Conservation (phyloP, 2,329 filamentous ascomycete genomes). For the Talaromyces pinophilus region DNA sequence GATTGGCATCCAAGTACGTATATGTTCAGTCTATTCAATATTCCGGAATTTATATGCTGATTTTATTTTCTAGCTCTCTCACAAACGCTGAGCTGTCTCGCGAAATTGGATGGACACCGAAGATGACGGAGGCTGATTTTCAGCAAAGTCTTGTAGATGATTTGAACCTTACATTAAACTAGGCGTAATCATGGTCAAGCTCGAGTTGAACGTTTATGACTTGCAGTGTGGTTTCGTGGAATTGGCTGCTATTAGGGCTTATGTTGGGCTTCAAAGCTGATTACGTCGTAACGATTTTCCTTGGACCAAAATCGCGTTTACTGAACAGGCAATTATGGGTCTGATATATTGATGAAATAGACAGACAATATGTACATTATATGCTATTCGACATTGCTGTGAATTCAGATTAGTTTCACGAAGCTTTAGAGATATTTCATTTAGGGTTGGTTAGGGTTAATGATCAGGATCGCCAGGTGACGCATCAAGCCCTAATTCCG, state of each 20-base stretch:
- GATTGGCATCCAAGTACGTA: conserved; percentile 8
- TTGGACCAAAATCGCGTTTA: background rate
- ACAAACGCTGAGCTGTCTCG: background rate
- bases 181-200: background rate
- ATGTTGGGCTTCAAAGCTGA: background rate
- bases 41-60: background rate
- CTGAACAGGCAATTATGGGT: background rate
- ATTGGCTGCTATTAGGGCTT: background rate
- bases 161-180: background rate
- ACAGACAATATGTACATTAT: background rate
- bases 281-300: background rate
- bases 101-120: conserved; percentile 6
- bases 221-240: background rate
- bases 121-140: background rate
- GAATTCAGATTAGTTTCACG: background rate
- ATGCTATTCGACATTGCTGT: background rate
- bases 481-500: background rate
- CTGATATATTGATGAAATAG: background rate
- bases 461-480: background rate
- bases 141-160: conserved; percentile 4
- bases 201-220: background rate
- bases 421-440: background rate
- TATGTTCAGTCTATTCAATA: too few species aligned
- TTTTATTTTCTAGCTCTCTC: background rate
- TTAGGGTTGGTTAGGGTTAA: background rate